Evolutionary conservation across 2,329 filamentous ascomycete genomes (phyloP).

Genomic region (Phyllosticta capitalensis): DNA sequence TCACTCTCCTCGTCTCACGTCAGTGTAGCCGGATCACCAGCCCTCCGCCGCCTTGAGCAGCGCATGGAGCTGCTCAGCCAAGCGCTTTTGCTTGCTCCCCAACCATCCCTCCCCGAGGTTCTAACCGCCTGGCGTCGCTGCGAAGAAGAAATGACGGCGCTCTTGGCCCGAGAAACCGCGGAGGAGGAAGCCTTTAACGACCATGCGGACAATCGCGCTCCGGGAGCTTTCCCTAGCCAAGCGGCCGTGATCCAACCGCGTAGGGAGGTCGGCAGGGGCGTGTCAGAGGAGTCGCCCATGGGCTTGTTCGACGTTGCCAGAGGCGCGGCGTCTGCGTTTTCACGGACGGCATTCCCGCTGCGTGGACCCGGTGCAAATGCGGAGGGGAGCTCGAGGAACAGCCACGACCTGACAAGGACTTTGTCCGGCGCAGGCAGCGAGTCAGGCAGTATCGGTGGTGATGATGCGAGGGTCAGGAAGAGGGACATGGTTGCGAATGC

Average conservation of each 20-base stretch:
- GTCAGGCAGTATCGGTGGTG: conserved; percentile 22
- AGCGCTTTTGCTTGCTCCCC: conserved; percentile 64
- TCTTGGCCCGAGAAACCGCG: conserved; percentile 56
- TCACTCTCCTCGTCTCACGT: conserved; percentile 29
- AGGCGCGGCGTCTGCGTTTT: conserved; percentile 40
- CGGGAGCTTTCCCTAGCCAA: conserved; percentile 36
- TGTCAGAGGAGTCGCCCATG: conserved; percentile 41
- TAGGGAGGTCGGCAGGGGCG: conserved; percentile 32
- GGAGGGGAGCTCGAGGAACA: conserved; percentile 4
- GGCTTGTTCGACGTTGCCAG: conserved; percentile 44
- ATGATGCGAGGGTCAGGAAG: conserved; percentile 48
- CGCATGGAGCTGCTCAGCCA: conserved; percentile 71
- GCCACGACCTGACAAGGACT: background rate
- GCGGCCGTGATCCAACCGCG: conserved; percentile 25
- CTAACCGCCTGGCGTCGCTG: conserved; percentile 65
- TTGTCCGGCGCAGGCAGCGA: conserved; percentile 27
- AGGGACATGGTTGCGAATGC: conserved; percentile 62
- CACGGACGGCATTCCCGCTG: conserved; percentile 38
- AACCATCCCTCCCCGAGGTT: conserved; percentile 61
- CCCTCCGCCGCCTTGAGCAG: conserved; percentile 64
- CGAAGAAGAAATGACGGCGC: conserved; percentile 64
- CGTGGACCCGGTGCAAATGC: conserved; percentile 16
- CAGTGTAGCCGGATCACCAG: conserved; percentile 31
- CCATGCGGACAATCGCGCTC: conserved; percentile 47
- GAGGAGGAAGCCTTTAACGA: conserved; percentile 64